Evolutionary conservation across 2,329 filamentous ascomycete species (phyloP), one percentile per base, ranked within the genome.

Genomic region (Scedosporium aurantiacum): DNA sequence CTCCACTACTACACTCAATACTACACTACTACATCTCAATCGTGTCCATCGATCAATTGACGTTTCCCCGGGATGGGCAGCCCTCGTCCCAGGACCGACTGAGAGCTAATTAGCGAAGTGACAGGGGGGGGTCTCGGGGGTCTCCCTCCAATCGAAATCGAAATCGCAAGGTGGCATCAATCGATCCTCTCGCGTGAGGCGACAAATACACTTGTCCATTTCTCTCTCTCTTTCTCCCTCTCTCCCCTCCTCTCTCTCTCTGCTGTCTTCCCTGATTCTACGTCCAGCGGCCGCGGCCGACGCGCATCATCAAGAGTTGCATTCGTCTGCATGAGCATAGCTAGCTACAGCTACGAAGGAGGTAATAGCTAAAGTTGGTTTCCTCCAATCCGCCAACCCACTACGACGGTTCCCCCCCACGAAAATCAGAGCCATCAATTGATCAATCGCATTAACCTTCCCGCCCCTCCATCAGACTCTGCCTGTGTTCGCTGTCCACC

Each of bases 141-240:
- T 7, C 16, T 16, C 47, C 41, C 57, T 23, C 37, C 41, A 57
- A 40, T 45, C n/a, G 59, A 60, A 57, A 40, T 45, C 18, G 58
- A 60, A 65, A 32, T 62, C 64, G 64, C 61, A 65, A 65, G 61
- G 64, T 64, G 64, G 64, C 64, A 65, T 64, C 50, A 54, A 54
- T 27, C 50, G 16, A 27, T 58, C 32, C 10, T 37, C 37, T 41
- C 56, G 56, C 12, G 27, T 18, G 27, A 57, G 25, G n/a, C 55
- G 16, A 32, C 55, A 57, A 40, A n/a, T 10, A 21, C 43, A 58
- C 18, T 21, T 37, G 32, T 37, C 21, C 45, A 50, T 50, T 55
- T 28, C 18, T 28, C 52, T 28, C 52, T 54, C 50, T 23, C 21
- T 21, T 1, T 5, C 12, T 23, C 25, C 52, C 5, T n/a, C 52